Conservation (phyloP, 1,284 basidiomycete genomes). For the Naganishia cerealis region DNA sequence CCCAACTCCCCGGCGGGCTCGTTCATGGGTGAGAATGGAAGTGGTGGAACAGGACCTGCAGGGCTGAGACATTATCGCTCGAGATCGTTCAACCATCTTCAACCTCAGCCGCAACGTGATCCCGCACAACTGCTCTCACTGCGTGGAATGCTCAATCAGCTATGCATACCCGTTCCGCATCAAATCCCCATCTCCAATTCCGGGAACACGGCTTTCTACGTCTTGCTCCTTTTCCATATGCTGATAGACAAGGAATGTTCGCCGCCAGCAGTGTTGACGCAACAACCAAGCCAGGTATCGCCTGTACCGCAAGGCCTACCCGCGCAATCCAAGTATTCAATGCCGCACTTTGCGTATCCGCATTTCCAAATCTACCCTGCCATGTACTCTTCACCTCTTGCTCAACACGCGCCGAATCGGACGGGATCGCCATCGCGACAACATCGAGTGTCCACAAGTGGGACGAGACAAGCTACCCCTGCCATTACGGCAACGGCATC, state of each 20-base stretch:
- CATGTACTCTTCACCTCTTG: conserved; percentile 19
- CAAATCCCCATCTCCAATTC: conserved; percentile 53
- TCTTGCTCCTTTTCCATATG: conserved; percentile 53
- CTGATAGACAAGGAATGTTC: conserved; percentile 41
- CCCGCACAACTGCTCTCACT: conserved; percentile 40
- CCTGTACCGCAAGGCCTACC: conserved; percentile 8
- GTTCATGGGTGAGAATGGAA: conserved; percentile 1
- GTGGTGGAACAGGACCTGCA: background rate
- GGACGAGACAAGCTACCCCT: background rate
- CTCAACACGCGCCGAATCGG: conserved; percentile 9
- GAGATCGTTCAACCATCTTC: conserved; percentile 13
- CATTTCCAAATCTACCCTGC: conserved; percentile 32
- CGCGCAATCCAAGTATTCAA: conserved; percentile 3
- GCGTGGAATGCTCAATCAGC: conserved; percentile 44
- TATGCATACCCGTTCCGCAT: conserved; percentile 50
- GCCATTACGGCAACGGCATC: background rate
- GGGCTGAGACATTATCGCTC: conserved; percentile 18
- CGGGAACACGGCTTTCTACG: conserved; percentile 55
- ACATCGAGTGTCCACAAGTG: background rate
- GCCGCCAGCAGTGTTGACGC: conserved; percentile 26
- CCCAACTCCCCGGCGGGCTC: conserved; percentile 25
- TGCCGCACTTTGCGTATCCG: conserved; percentile 29
- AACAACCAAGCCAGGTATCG: conserved; percentile 3
- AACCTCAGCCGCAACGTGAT: background rate
- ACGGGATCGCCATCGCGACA: conserved; percentile 19